Base-by-base conservation (phyloP, 495 filamentous ascomycete species). In the Achaetomiella virescens region DNA sequence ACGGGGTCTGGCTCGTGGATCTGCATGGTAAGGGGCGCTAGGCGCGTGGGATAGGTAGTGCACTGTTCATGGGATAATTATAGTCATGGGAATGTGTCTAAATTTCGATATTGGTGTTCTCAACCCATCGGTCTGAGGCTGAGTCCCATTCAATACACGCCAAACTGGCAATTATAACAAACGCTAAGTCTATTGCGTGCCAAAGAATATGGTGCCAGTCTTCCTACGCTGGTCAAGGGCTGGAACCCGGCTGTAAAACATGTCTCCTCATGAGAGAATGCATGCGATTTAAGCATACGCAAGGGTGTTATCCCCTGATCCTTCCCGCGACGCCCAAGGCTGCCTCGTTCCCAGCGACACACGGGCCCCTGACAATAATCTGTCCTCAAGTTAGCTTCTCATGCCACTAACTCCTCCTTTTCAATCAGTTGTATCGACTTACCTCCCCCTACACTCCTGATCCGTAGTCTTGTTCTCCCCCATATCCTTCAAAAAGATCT, bases 401-500 rank as follows among this genome's bases (percentile, higher is more conserved):
- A 15, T 8, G 5, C 10, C 41, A 21, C 20, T 3, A 3, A 43
- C 10, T 18, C 1, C 3, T 1, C 20, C 18, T 22, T 12, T 11
- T 43, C 8, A 18, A 4, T 14, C n/a, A 44, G 6, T 12, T 8
- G 36, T 3, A n/a, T 38, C 5, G 41, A 51, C 77, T 67, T 72
- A 86, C 84, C 78, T 87, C 78, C 90, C 90, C 41, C 75, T 73
- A 35, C 75, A 72, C 14, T 74, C 73, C 10, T 83, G 77, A 52
- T 86, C 81, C 1, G 75, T 78, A 29, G 78, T 82, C 66, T 83
- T 87, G 41, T 81, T 70, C 8, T 77, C 66, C 0, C 68, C 67
- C 33, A 73, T 85, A 62, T 88, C 84, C 36, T 72, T 75, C 41
- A 96, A 67, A 57, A 85, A 76, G 24, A 96, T 70, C 71, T 97